A percentile compares a stretch with the other conserved stretches of the same genome.
Conservation (phyloP, 2,329 filamentous ascomycete genomes). For the Talaromyces rugulosus region DNA sequence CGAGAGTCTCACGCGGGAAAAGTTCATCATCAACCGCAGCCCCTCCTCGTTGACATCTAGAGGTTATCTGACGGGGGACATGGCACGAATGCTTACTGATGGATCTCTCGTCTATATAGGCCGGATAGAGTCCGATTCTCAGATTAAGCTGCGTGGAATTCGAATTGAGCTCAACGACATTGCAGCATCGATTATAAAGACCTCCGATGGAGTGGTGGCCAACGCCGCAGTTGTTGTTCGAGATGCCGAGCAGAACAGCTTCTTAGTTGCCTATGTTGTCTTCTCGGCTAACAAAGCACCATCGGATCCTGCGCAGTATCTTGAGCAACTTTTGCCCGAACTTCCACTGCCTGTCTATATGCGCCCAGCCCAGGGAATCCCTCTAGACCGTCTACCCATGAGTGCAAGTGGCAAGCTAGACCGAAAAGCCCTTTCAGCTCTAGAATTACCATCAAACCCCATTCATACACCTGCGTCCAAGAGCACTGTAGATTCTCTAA, state of each 20-base stretch:
- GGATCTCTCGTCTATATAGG: slow-evolving; percentile 23
- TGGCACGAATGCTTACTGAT: slow-evolving; percentile 20
- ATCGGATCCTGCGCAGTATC: background rate
- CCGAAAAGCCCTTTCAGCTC: slow-evolving; percentile 10
- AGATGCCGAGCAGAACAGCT: background rate
- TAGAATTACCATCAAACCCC: slow-evolving; percentile 31
- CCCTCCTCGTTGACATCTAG: too few relatives aligned
- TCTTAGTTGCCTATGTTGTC: background rate
- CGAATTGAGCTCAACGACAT: slow-evolving; percentile 48
- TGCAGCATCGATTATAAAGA: slow-evolving; percentile 26
- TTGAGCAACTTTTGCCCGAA: slow-evolving; percentile 25
- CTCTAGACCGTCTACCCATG: slow-evolving; percentile 22
- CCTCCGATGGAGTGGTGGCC: slow-evolving; percentile 15
- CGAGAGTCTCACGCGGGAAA: slow-evolving; percentile 6
- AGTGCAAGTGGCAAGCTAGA: slow-evolving; percentile 27
- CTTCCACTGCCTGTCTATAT: slow-evolving; percentile 31
- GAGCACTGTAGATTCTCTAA: slow-evolving; percentile 13
- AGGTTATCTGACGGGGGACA: slow-evolving; percentile 23
- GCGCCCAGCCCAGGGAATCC: slow-evolving; percentile 28
- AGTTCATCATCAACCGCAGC: slow-evolving; percentile 9
- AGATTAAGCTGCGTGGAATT: slow-evolving; percentile 29
- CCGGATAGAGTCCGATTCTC: slow-evolving; percentile 26
- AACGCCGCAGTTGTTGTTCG: background rate
- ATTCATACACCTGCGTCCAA: slow-evolving; percentile 2
- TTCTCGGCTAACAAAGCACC: background rate